A percentile compares a stretch with the other conserved stretches of the same genome.
phyloP scores from a whole-genome alignment of 805 yeast species.

The Ogataea salicorniae region DNA sequence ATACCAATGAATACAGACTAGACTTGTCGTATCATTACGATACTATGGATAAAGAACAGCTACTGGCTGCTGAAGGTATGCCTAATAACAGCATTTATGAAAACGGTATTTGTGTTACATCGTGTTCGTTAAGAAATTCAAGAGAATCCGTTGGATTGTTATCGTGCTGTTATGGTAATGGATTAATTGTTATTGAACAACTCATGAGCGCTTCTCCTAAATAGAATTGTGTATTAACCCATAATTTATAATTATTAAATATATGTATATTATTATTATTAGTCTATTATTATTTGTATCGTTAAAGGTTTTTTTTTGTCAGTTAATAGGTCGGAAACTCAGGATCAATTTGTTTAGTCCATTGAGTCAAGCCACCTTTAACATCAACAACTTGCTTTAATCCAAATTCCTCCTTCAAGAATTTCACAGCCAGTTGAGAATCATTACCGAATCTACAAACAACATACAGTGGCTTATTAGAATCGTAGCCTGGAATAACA shows the following conservation, averaged over 20 bases:
- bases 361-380: constrained; percentile 69
- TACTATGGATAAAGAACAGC: neutral
- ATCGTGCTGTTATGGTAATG: constrained; percentile 24
- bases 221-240: neutral
- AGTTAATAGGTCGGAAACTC: constrained; percentile 58
- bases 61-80: constrained; percentile 4
- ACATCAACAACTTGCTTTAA: constrained; percentile 56
- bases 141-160: constrained; percentile 15
- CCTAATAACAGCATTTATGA: constrained; percentile 5
- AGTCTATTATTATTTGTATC: neutral
- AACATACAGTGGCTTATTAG: constrained; percentile 38
- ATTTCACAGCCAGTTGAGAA: constrained; percentile 69
- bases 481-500: constrained; percentile 7
- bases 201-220: constrained; percentile 10
- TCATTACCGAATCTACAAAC: constrained; percentile 90
- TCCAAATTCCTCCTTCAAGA: constrained; percentile 47
- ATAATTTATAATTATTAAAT: neutral
- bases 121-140: constrained; percentile 17
- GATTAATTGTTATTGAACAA: constrained; percentile 27
- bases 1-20: constrained; percentile 16
- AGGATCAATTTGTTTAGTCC: constrained; percentile 59
- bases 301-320: neutral
- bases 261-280: neutral
- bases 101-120: constrained; percentile 15
- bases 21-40: constrained; percentile 14